These are phyloP conservation scores for Cokeromyces recurvatus DNA, from an alignment of 371 early-diverging fungal species.

Conservation along the genomic window DNA sequence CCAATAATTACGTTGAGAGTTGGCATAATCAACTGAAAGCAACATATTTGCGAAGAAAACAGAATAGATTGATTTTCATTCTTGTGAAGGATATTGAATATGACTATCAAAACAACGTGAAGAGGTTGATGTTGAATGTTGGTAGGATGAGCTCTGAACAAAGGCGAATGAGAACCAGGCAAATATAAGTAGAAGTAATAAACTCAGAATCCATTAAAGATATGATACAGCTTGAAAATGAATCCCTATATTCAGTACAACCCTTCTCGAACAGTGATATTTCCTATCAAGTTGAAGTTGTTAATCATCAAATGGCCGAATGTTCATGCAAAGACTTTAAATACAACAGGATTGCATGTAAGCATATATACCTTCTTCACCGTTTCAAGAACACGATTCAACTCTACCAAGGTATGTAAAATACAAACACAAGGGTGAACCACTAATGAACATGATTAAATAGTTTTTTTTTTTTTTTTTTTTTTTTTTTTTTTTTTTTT, in stretches of 20 bases:
- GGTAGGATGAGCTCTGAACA: not conserved
- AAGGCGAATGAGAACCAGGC: not conserved
- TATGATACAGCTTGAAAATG: not conserved
- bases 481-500: too few species aligned
- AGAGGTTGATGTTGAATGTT: not conserved
- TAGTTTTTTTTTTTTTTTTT: too few species aligned
- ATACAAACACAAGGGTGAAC: too few species aligned
- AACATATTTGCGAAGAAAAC: not conserved
- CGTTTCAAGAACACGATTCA: too few species aligned
- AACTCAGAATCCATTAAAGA: not conserved
- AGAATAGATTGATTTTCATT: slow-evolving; percentile 1
- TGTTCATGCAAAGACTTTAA: not conserved
- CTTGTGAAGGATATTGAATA: not conserved
- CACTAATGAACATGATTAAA: too few species aligned
- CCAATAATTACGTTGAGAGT: slow-evolving; percentile 14
- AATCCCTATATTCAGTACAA: too few species aligned
- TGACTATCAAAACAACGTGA: not conserved
- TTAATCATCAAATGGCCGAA: not conserved
- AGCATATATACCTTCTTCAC: slow-evolving; percentile 1
- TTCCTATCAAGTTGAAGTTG: not conserved
- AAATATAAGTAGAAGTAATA: not conserved
- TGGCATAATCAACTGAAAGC: slow-evolving; percentile 18
- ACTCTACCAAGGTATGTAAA: too few species aligned
- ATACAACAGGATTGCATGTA: not conserved
- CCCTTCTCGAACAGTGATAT: too few species aligned